Evolutionary conservation across 805 yeast genomes (phyloP).

Genomic region (Kockiozyma suomiensis): DNA sequence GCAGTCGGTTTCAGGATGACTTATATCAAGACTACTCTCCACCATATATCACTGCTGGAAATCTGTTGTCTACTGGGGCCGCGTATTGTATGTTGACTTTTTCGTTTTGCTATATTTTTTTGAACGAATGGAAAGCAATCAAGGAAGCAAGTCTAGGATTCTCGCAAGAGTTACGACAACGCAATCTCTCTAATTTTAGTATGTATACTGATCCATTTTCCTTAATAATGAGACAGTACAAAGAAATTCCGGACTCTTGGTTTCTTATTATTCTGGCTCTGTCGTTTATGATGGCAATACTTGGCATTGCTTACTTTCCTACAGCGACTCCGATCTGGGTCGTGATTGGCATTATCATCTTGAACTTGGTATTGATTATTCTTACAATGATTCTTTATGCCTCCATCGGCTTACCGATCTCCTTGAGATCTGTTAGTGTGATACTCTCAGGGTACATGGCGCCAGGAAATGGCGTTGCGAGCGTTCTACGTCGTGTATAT

Average conservation of each 20-base stretch:
- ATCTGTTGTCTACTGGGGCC: conserved; percentile 51
- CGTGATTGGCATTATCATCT: conserved; percentile 56
- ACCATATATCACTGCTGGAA: conserved; percentile 43
- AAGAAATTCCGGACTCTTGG: conserved; percentile 68
- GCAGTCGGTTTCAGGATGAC: conserved; percentile 34
- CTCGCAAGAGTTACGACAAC: conserved; percentile 52
- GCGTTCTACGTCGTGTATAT: conserved; percentile 62
- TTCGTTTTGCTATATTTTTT: conserved; percentile 64
- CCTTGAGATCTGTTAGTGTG: conserved; percentile 63
- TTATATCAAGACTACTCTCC: conserved; percentile 17
- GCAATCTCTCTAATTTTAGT: conserved; percentile 56
- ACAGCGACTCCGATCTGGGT: conserved; percentile 65
- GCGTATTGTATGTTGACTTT: conserved; percentile 53
- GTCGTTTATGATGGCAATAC: conserved; percentile 50
- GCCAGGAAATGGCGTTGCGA: conserved; percentile 62
- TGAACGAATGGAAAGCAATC: conserved; percentile 60
- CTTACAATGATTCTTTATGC: conserved; percentile 66
- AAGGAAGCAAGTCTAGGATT: conserved; percentile 62
- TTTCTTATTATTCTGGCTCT: conserved; percentile 52
- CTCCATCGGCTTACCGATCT: conserved; percentile 60
- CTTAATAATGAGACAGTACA: conserved; percentile 54
- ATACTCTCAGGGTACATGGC: conserved; percentile 64
- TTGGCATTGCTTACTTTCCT: conserved; percentile 47
- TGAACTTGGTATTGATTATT: conserved; percentile 57
- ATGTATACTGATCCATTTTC: conserved; percentile 48